phyloP scores from a whole-genome alignment of 495 filamentous ascomycete species.

The Tricharina praecox region DNA sequence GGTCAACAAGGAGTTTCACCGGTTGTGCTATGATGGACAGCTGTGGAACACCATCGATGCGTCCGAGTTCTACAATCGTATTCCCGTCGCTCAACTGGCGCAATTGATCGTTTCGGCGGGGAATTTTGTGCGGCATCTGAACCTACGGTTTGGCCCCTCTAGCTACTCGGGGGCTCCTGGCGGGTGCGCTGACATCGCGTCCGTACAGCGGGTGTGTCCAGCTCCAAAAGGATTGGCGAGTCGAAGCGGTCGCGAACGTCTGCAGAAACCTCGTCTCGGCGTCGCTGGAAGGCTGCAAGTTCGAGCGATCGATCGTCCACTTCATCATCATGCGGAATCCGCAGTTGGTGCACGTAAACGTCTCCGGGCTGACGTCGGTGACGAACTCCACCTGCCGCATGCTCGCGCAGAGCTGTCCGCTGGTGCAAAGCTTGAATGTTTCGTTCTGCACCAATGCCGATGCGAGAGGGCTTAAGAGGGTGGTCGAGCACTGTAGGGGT shows the following conservation, averaged over 20 bases:
- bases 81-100: slow-evolving; percentile 63
- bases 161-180: too few species aligned
- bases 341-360: slow-evolving; percentile 61
- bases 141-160: slow-evolving; percentile 39
- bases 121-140: slow-evolving; percentile 79
- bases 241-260: slow-evolving; percentile 55
- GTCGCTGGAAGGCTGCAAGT: slow-evolving; percentile 71
- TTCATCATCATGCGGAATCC: slow-evolving; percentile 62
- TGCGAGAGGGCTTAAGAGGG: slow-evolving; percentile 56
- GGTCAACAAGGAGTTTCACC: slow-evolving; percentile 66
- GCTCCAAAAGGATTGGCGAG: slow-evolving; percentile 60
- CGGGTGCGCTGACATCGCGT: too few species aligned
- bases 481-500: slow-evolving; percentile 53
- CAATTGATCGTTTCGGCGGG: slow-evolving; percentile 74
- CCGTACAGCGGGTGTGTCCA: slow-evolving; percentile 52
- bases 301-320: slow-evolving; percentile 57
- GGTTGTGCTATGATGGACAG: slow-evolving; percentile 87
- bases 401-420: slow-evolving; percentile 65
- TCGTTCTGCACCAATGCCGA: slow-evolving; percentile 82
- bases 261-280: slow-evolving; percentile 78
- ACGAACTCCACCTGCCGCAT: slow-evolving; percentile 78
- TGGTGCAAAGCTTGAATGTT: slow-evolving; percentile 66
- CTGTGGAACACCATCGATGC: slow-evolving; percentile 76
- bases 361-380: slow-evolving; percentile 62
- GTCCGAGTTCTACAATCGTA: slow-evolving; percentile 69